Evolutionary conservation across 148 eudicot species (phyloP), one percentile per base, ranked within the genome.

Genomic region (Heliosperma pusillum): DNA sequence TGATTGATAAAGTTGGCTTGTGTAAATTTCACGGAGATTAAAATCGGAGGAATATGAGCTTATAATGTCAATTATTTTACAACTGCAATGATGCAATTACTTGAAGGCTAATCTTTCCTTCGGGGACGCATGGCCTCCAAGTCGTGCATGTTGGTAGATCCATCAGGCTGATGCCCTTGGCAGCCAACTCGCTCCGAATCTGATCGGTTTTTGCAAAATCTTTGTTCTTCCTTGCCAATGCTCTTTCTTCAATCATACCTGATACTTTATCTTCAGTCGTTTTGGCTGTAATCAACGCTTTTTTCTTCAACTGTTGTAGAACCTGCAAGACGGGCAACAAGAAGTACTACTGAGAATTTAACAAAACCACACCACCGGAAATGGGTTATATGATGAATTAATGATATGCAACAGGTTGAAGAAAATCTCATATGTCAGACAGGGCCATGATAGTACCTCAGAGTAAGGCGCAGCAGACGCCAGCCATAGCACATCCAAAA

Each of bases 111-210:
- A 30, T 77, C 83, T 69, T 73, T 21, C 36, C 78, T 20, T 24
- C 79, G 0, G 87, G 87, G 69, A 85, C 83, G 58, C 93, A 87
- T 10, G 99, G 96, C 85, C 88, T 89, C 98, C 97, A 95, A 47
- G 78, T 71, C 16, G 92, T 92, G 29, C 83, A 88, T 15, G 77
- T 85, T 4, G 86, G 89, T n/a, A 74, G 77, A 86, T 95, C 99
- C 97, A 90, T 92, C 30, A 92, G 73, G 66, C 86, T 86, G 53
- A 95, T 89, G 27, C 99, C 97, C 79, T 89, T 89, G 17, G 76
- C 81, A 29, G 73, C 73, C 75, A 95, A 77, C 53, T 84, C 84
- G 16, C 53, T 83, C 79, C 97, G 81, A 17, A 95, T 88, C 69
- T 86, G 80, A 61, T 93, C 98, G 77, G 89, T 82, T 75, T 67